Evolutionary conservation across 208 protist species (phyloP), one percentile per base, ranked within the genome.

Genomic region (Trypanosoma scelopori): DNA sequence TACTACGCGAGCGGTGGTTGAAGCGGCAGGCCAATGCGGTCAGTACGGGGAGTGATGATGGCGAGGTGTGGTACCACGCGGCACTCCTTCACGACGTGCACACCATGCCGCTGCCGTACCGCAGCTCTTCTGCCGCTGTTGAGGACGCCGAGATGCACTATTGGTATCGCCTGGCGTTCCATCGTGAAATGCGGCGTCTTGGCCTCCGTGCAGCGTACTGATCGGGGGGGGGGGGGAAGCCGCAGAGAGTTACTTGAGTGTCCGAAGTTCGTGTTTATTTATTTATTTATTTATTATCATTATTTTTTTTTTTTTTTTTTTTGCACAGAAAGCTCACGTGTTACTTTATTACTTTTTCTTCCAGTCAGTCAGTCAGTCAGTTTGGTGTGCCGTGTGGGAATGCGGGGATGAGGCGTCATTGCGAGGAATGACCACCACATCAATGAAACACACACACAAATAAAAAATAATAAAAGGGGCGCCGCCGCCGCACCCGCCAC

Each of bases 61-160:
- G 37, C 18, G 66, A 65, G 20, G 25, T 28, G 20, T 65, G 58
- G 52, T 60, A 42, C 30, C 39, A 60, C n/a, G 57, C 18, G 13
- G 68, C 59, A 11, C 67, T 59, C 45, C 4, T 60, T n/a, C 41
- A 73, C 43, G 68, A 73, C 45, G 20, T 67, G 1, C 18, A 15
- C 27, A 67, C 52, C 7, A 73, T 67, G 53, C 42, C 68, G 43
- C 37, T 55, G 7, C 43, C 68, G n/a, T 62, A 66, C 16, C 42
- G 59, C 5, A 27, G 32, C 9, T 27, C 25, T 23, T 5, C 50
- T 27, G 50, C 27, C 12, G 37, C 67, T 30, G 32, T 53, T 25
- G 68, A 73, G 20, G 68, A 73, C 22, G 59, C 68, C 0, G 39
- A 52, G 45, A 15, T 73, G 32, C 68, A 73, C 22, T 73, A 73